Evolutionary conservation across 1,139 yeast genomes (phyloP).

Genomic region (Arxiozyma slooffiae): DNA sequence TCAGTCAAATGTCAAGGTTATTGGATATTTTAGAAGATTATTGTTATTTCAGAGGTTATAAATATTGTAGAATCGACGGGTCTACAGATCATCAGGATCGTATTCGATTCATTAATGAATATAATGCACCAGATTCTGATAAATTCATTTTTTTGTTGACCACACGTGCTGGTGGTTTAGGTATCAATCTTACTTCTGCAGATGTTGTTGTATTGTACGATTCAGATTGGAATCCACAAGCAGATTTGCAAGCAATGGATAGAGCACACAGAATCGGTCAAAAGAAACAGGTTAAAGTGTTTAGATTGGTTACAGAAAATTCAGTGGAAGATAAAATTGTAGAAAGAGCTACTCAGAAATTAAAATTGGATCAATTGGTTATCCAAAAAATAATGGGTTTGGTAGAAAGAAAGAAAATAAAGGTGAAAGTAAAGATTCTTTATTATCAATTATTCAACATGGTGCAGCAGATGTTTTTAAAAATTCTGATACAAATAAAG

Average conservation of each 20-base stretch:
- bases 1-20: constrained; percentile 90
- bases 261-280: constrained; percentile 98
- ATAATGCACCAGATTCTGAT: constrained; percentile 69
- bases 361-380: constrained; percentile 85
- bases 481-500: constrained; percentile 14
- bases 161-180: constrained; percentile 98
- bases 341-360: constrained; percentile 91
- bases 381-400: constrained; percentile 75
- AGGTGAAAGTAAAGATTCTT: constrained; percentile 69
- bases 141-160: constrained; percentile 82
- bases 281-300: constrained; percentile 88
- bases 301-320: constrained; percentile 84
- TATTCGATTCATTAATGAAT: constrained; percentile 84
- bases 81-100: constrained; percentile 91
- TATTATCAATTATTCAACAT: constrained; percentile 90
- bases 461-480: constrained; percentile 88
- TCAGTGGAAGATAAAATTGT: constrained; percentile 94
- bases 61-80: constrained; percentile 92
- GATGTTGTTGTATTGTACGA: constrained; percentile 85
- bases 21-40: constrained; percentile 90
- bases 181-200: constrained; percentile 88
- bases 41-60: constrained; percentile 71
- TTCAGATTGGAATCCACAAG: constrained; percentile 98
- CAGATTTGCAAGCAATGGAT: constrained; percentile 98
- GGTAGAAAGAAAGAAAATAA: constrained; percentile 36